Percentiles rank a stretch among this genome's conserved stretches.
Conservation (phyloP, 140 eudicot species). For the Flaveria floridana region DNA sequence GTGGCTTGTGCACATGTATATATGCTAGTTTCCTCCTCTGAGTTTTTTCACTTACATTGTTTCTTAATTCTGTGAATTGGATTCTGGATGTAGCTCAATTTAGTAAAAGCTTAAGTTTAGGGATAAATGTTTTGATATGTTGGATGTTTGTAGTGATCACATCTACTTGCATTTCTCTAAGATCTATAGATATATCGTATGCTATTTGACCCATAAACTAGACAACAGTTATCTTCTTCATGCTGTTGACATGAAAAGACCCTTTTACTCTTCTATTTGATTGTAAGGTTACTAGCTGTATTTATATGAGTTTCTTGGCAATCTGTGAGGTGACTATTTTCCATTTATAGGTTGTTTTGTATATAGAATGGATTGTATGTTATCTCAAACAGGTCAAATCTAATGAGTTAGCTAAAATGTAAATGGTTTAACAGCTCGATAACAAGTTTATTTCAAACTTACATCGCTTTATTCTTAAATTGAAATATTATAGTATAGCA, state of each 20-base stretch:
- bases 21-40: not conserved
- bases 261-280: not conserved
- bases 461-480: not conserved
- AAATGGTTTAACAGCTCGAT: not conserved
- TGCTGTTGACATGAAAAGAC: not conserved
- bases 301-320: not conserved
- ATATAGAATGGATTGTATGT: not conserved
- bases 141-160: not conserved
- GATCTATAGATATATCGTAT: not conserved
- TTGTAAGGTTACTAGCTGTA: not conserved
- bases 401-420: not conserved
- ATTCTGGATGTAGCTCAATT: conserved; percentile 18
- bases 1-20: too few species aligned
- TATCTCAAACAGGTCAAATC: not conserved
- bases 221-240: not conserved
- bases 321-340: conserved; percentile 5
- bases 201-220: not conserved
- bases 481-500: not conserved
- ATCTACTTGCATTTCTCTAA: not conserved
- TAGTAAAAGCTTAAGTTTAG: conserved; percentile 6
- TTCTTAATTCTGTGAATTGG: conserved; percentile 14
- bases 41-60: not conserved
- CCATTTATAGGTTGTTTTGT: not conserved
- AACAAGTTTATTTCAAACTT: not conserved
- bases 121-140: conserved; percentile 16